These are phyloP conservation scores for Colletotrichum higginsianum DNA, from an alignment of 2,329 filamentous ascomycete species.

Conservation along the genomic window DNA sequence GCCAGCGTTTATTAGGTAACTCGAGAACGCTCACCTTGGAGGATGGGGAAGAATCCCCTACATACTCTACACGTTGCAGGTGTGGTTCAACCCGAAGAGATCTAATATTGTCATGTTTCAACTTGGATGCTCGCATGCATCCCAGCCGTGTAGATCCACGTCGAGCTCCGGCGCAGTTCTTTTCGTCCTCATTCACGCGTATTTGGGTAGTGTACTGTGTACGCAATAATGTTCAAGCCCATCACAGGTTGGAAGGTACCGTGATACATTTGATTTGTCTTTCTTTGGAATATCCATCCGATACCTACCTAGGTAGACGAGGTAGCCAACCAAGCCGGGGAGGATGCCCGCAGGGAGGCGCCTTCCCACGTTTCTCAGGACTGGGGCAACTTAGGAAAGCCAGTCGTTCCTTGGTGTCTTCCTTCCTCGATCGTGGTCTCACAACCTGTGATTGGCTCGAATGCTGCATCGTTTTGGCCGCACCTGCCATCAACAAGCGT, in stretches of 20 bases:
- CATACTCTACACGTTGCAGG: neutral
- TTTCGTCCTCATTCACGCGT: neutral
- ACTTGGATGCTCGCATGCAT: neutral
- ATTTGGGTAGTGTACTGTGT: neutral
- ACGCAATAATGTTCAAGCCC: neutral
- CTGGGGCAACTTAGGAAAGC: neutral
- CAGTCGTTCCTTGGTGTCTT: neutral
- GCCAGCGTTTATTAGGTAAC: neutral
- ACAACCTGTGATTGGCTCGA: neutral
- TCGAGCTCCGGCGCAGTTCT: neutral
- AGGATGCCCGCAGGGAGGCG: slow-evolving; percentile 7
- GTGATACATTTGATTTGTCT: neutral
- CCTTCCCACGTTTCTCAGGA: neutral
- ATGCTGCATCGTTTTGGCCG: neutral
- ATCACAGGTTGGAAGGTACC: slow-evolving; percentile 1
- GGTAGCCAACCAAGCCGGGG: neutral
- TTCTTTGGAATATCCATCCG: neutral
- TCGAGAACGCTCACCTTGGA: neutral
- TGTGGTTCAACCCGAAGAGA: neutral
- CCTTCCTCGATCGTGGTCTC: neutral
- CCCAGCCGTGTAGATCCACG: neutral
- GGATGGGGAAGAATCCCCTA: neutral
- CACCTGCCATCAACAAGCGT: neutral
- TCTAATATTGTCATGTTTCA: neutral
- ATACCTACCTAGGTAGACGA: too few species aligned